Percentiles rank a stretch among this genome's conserved stretches.
Evolutionary conservation across 441 rosid species (phyloP).

Genomic region (Adansonia rubrostipa): DNA sequence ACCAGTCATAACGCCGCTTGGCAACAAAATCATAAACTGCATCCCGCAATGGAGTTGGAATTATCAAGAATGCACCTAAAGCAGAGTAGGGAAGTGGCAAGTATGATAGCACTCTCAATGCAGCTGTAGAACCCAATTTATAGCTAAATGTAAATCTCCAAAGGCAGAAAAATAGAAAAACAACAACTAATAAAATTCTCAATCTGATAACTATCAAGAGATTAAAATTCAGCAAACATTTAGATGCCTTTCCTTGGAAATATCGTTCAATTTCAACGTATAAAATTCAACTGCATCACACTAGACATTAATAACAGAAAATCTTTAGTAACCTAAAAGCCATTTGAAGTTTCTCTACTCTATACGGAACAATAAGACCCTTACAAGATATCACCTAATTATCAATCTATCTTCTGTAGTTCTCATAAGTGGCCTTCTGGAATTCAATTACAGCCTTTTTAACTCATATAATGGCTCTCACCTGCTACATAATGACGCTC

Average conservation of each 20-base stretch:
- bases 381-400: background rate
- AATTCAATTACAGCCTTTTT: background rate
- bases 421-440: background rate
- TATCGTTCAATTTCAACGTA: background rate
- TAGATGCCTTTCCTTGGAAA: background rate
- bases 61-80: conserved; percentile 37
- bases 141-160: background rate
- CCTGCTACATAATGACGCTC: background rate
- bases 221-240: background rate
- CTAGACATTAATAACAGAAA: background rate
- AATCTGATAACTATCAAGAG: conserved; percentile 6
- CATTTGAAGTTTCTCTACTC: background rate
- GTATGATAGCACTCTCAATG: conserved; percentile 74
- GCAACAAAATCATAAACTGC: conserved; percentile 81
- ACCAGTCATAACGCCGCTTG: conserved; percentile 55
- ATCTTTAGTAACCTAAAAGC: background rate
- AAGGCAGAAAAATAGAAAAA: background rate
- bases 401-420: background rate
- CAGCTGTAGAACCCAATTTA: conserved; percentile 63
- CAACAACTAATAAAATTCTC: background rate
- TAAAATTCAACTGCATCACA: too few species aligned
- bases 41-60: conserved; percentile 82
- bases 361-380: background rate
- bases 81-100: conserved; percentile 47
- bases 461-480: background rate